Percentiles rank a stretch among this genome's conserved stretches.
phyloP scores from a whole-genome alignment of 1,139 yeast genomes.

The Taphrina flavorubra region DNA sequence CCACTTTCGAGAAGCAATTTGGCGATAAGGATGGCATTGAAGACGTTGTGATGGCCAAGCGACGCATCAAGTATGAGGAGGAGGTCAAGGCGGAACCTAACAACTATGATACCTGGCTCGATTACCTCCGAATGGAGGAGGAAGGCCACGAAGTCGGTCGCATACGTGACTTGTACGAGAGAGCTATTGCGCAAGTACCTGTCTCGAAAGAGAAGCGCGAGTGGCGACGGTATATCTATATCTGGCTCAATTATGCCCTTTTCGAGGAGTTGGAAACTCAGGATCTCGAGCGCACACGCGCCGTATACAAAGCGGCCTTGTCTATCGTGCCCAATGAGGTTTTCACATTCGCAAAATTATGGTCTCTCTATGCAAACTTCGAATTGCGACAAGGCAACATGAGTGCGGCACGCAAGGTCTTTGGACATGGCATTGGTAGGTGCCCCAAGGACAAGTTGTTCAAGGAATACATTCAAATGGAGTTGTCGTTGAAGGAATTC shows the following conservation, averaged over 20 bases:
- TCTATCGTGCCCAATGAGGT: conserved; percentile 61
- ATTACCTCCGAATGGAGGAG: conserved; percentile 60
- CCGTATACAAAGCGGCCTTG: conserved; percentile 60
- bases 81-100: conserved; percentile 57
- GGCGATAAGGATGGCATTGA: conserved; percentile 65
- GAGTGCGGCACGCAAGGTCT: conserved; percentile 64
- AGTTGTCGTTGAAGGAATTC: conserved; percentile 66
- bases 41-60: conserved; percentile 59
- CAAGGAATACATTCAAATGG: conserved; percentile 64
- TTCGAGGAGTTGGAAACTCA: conserved; percentile 63
- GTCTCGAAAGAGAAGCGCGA: conserved; percentile 50
- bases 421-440: conserved; percentile 75
- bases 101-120: conserved; percentile 86
- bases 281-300: conserved; percentile 59
- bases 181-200: conserved; percentile 59
- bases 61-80: conserved; percentile 63
- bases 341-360: conserved; percentile 73
- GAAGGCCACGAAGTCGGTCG: conserved; percentile 50
- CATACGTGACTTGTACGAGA: conserved; percentile 55
- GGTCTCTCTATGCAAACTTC: conserved; percentile 75
- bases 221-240: conserved; percentile 72
- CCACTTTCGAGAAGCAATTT: conserved; percentile 68
- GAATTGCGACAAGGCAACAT: conserved; percentile 67
- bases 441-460: conserved; percentile 67
- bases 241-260: conserved; percentile 72